phyloP scores from a whole-genome alignment of 2,329 filamentous ascomycete genomes.

The Stemphylium lycopersici region DNA sequence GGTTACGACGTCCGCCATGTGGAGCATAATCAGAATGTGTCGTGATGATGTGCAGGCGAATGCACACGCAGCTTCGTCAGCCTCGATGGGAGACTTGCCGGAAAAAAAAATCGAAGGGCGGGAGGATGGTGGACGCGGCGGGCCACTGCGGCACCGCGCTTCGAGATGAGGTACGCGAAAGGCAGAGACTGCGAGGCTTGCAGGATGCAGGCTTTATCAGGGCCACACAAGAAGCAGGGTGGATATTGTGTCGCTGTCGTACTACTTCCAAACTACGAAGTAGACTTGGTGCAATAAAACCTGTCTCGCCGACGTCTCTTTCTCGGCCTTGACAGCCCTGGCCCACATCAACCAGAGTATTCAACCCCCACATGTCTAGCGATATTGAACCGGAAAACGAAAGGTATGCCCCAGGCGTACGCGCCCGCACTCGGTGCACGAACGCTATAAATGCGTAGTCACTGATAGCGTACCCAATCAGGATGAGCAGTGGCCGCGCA shows the following conservation, averaged over 20 bases:
- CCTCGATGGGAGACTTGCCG: slow-evolving; percentile 17
- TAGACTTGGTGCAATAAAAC: not conserved
- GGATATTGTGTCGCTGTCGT: slow-evolving; percentile 2
- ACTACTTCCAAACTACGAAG: slow-evolving; percentile 1
- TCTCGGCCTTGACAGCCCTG: not conserved
- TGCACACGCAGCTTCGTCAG: slow-evolving; percentile 15
- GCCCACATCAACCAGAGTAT: not conserved
- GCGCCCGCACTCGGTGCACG: slow-evolving; percentile 18
- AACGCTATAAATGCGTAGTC: slow-evolving; percentile 15
- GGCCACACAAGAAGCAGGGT: slow-evolving; percentile 5
- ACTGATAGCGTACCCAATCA: slow-evolving; percentile 13
- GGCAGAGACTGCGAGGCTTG: not conserved
- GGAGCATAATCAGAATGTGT: slow-evolving; percentile 16
- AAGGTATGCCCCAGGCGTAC: slow-evolving; percentile 11
- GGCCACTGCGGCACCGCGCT: slow-evolving; percentile 35
- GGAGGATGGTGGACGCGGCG: slow-evolving; percentile 14
- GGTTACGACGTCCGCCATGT: slow-evolving; percentile 22
- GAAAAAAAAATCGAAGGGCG: slow-evolving; percentile 17
- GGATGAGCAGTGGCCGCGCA: slow-evolving; percentile 6
- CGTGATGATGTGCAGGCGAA: slow-evolving; percentile 32
- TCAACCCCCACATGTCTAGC: not conserved
- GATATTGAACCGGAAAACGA: not conserved
- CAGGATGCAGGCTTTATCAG: not conserved
- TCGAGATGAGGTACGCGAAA: slow-evolving; percentile 23
- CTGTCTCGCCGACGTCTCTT: not conserved